phyloP scores from a whole-genome alignment of 176 grass and related monocot species.

The Aegilops umbellulata region DNA sequence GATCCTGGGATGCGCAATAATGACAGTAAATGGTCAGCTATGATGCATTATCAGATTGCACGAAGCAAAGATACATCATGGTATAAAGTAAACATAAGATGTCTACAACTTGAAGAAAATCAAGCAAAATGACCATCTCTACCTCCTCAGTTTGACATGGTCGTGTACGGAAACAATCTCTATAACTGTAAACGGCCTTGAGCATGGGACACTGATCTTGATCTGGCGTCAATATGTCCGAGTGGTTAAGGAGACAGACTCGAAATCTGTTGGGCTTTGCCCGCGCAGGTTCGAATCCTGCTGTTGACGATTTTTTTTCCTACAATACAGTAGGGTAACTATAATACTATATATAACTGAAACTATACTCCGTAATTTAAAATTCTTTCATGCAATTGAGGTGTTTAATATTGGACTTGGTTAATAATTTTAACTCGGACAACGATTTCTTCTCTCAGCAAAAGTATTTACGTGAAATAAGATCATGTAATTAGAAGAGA shows the following conservation, averaged over 20 bases:
- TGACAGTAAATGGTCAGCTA: constrained; percentile 1
- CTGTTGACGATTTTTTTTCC: constrained; percentile 38
- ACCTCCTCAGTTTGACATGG: too few species aligned
- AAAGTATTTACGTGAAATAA: too few species aligned
- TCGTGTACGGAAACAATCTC: too few species aligned
- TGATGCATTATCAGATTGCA: neutral
- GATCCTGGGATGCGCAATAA: constrained; percentile 33
- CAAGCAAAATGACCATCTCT: neutral
- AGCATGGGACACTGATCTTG: too few species aligned
- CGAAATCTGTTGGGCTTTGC: constrained; percentile 60
- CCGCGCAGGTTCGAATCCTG: constrained; percentile 74
- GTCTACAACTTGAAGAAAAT: neutral
- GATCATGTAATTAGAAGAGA: too few species aligned
- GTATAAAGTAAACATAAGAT: neutral
- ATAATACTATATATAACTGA: too few species aligned
- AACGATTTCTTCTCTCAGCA: neutral
- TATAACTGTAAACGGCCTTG: too few species aligned
- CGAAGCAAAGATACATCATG: neutral
- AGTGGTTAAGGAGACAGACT: constrained; percentile 98
- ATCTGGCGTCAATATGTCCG: constrained; percentile 69
- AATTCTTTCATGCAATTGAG: too few species aligned
- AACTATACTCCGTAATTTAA: too few species aligned
- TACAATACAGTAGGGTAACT: too few species aligned
- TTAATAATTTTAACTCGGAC: too few species aligned
- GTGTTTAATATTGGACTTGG: too few species aligned